Percentiles rank a stretch among this genome's conserved stretches.
phyloP scores from a whole-genome alignment of 2,329 filamentous ascomycete genomes.

The Metarhizium rileyi region DNA sequence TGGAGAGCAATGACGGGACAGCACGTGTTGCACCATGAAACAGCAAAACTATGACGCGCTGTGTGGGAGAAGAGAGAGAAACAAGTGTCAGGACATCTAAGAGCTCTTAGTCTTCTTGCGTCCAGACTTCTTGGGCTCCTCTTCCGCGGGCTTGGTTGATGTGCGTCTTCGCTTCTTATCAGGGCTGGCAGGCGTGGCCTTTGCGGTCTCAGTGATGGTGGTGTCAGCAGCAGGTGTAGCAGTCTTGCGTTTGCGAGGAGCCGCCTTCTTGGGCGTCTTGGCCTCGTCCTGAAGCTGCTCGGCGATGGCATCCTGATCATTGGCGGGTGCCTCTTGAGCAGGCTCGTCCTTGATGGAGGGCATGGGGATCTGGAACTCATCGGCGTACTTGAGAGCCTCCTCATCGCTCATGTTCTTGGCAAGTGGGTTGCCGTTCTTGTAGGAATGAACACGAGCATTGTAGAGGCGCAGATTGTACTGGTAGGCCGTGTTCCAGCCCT shows the following conservation, averaged over 20 bases:
- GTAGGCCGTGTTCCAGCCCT: constrained; percentile 55
- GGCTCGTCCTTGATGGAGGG: constrained; percentile 36
- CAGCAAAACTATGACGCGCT: constrained; percentile 6
- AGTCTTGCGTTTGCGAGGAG: constrained; percentile 47
- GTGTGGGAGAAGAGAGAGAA: not conserved
- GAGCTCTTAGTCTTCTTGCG: constrained; percentile 47
- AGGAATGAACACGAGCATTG: constrained; percentile 55
- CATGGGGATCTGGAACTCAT: constrained; percentile 44
- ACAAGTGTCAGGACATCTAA: too few relatives aligned
- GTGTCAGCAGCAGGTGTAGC: constrained; percentile 31
- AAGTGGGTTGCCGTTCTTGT: constrained; percentile 48
- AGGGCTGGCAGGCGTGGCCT: constrained; percentile 39
- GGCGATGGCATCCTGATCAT: constrained; percentile 47
- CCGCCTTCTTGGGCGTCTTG: constrained; percentile 50
- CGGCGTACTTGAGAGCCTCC: constrained; percentile 51
- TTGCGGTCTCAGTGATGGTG: constrained; percentile 23
- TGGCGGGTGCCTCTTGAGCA: constrained; percentile 17
- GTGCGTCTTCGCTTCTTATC: constrained; percentile 55
- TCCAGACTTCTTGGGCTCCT: constrained; percentile 51
- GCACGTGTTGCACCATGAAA: constrained; percentile 1
- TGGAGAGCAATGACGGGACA: not conserved
- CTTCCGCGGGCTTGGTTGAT: constrained; percentile 45
- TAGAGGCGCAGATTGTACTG: constrained; percentile 58
- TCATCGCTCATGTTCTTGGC: constrained; percentile 54
- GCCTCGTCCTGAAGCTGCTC: constrained; percentile 45